Base-by-base conservation (phyloP, 257 asterid species). In the Gynochthodes officinalis region DNA sequence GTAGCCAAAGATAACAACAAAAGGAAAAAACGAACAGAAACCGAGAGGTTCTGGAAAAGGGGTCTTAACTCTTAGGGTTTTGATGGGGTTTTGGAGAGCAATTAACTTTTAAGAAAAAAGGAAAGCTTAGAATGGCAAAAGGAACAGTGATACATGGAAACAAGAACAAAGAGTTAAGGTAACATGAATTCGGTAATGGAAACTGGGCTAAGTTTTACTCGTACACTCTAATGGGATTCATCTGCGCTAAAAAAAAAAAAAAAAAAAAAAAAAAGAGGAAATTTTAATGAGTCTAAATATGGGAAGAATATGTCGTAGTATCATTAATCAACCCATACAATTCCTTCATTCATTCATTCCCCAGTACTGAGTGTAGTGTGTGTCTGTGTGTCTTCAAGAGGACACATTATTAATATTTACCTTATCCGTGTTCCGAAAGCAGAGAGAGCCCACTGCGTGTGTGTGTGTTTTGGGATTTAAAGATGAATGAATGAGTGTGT, bases 401-500 rank as follows among this genome's bases (percentile, higher is more conserved):
- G 50, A 0, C 6, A 25, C 3, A 16, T 13, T 23, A 19, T 6
- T 15, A 4, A 1, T 23, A 12, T 18, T n/a, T 33, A 40, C 30
- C 44, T 33, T 49, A 14, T 55, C 48, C 21, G 10, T 14, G 72
- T 37, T 11, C 28, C 48, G 59, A 32, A 19, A 62, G 30, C 30
- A 19, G 30, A 62, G 67, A 19, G 48, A 14, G 42, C 42, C 3
- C 19, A 71, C 49, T 44, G 69, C 42, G 53, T 54, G 67, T 23
- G 7, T 71, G 75, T 44, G 75, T 44, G 61, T n/a, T 6, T 4
- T 59, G 64, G 42, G 40, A 12, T 53, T n/a, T 21, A 27, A 39
- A 18, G 59, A 65, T 4, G 37, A 1, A 53, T 53, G 77, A 32
- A 52, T 69, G 73, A 57, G 66, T 35, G 65, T 21, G 27, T 37